phyloP scores from a whole-genome alignment of 2,329 filamentous ascomycete species.

The Alternaria arbusti region DNA sequence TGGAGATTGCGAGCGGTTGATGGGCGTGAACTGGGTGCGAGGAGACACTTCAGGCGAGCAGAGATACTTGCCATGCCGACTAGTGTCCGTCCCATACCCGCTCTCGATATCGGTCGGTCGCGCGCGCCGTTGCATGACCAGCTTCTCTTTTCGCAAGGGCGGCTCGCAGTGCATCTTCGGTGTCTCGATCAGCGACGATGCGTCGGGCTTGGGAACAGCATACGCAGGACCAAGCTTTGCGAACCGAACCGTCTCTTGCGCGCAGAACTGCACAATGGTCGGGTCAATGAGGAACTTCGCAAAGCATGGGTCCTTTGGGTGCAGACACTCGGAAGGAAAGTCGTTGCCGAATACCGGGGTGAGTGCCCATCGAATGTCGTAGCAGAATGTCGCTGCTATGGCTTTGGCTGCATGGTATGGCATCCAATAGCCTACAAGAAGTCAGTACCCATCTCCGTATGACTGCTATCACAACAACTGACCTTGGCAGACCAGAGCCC shows the following conservation, averaged over 20 bases:
- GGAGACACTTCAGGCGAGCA: constrained; percentile 51
- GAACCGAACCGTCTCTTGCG: constrained; percentile 48
- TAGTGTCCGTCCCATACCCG: constrained; percentile 52
- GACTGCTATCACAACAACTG: not conserved
- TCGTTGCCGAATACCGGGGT: constrained; percentile 88
- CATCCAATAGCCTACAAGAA: constrained; percentile 86
- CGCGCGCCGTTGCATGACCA: constrained; percentile 10
- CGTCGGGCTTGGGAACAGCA: not conserved
- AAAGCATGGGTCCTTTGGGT: constrained; percentile 67
- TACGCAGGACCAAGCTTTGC: constrained; percentile 31
- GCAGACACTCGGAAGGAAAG: constrained; percentile 76
- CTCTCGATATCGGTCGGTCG: constrained; percentile 44
- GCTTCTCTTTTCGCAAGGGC: constrained; percentile 19
- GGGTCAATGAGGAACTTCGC: constrained; percentile 55
- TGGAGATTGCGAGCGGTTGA: constrained; percentile 46
- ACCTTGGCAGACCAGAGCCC: constrained; percentile 81
- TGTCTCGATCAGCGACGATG: constrained; percentile 11
- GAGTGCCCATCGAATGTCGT: constrained; percentile 79
- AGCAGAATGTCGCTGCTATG: constrained; percentile 88
- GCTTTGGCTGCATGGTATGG: constrained; percentile 85
- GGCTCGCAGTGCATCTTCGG: constrained; percentile 19
- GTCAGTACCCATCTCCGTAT: constrained; percentile 8
- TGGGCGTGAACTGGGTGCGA: constrained; percentile 48
- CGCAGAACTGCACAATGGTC: constrained; percentile 47
- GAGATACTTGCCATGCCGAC: constrained; percentile 44